phyloP scores from a whole-genome alignment of 2,329 filamentous ascomycete species.

The Pseudocercospora pini-densiflorae region DNA sequence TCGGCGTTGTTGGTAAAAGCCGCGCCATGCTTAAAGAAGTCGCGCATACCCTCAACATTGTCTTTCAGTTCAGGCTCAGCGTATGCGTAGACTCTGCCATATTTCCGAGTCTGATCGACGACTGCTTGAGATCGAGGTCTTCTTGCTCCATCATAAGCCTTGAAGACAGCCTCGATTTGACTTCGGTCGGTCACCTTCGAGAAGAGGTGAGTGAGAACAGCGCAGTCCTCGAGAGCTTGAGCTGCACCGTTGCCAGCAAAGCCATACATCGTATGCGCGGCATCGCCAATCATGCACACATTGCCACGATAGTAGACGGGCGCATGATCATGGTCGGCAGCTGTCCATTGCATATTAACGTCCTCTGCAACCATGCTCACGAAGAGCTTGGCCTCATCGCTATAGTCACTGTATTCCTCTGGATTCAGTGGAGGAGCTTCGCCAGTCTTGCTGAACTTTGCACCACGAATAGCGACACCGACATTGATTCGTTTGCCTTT shows the following conservation, averaged over 20 bases:
- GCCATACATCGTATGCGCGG: conserved; percentile 10
- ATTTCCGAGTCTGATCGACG: conserved; percentile 36
- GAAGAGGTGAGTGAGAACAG: conserved; percentile 7
- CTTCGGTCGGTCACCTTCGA: background rate
- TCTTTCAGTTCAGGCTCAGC: conserved; percentile 37
- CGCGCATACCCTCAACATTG: conserved; percentile 36
- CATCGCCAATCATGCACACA: conserved; percentile 16
- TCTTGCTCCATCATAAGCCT: conserved; percentile 35
- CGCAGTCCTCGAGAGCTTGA: conserved; percentile 12
- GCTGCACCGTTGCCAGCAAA: conserved; percentile 13
- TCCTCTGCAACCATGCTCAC: conserved; percentile 36
- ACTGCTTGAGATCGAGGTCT: conserved; percentile 37
- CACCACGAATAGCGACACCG: conserved; percentile 36
- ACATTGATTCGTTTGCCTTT: conserved; percentile 36
- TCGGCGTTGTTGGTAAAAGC: conserved; percentile 39
- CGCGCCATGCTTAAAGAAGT: conserved; percentile 36
- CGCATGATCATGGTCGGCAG: conserved; percentile 11
- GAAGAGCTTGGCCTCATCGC: conserved; percentile 35
- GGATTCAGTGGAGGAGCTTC: conserved; percentile 30
- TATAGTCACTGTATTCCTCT: conserved; percentile 38
- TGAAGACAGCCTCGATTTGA: conserved; percentile 31
- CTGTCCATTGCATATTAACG: conserved; percentile 19
- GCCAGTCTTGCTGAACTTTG: conserved; percentile 26
- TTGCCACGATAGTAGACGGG: background rate
- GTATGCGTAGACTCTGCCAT: conserved; percentile 39